A percentile compares a stretch with the other conserved stretches of the same genome.
Conservation (phyloP, 164 flowering plant genomes). For the Brasenia schreberi region DNA sequence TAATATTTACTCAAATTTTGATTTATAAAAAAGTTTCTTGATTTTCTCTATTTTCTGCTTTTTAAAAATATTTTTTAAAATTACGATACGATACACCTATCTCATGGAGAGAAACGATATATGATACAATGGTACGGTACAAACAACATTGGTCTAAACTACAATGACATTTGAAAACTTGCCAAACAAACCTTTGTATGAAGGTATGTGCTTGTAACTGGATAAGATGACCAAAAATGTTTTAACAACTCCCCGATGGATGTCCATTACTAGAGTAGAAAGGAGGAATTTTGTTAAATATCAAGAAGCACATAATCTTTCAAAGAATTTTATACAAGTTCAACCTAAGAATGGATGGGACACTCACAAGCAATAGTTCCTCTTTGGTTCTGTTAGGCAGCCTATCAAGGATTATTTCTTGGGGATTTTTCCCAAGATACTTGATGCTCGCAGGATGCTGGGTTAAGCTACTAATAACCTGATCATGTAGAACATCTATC, state of each 20-base stretch:
- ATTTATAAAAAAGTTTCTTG: no score
- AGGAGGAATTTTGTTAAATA: background rate
- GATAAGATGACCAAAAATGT: conserved; percentile 99
- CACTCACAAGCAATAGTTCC: conserved; percentile 70
- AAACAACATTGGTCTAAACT: no score
- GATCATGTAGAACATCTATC: conserved; percentile 1
- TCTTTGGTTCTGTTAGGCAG: conserved; percentile 62
- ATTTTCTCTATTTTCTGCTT: no score
- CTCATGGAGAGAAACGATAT: no score
- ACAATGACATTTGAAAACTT: no score
- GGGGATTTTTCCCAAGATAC: conserved; percentile 60
- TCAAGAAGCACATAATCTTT: background rate
- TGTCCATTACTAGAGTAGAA: conserved; percentile 68
- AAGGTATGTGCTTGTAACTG: conserved; percentile 65
- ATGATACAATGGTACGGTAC: no score
- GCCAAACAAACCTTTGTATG: conserved; percentile 31
- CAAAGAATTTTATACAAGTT: background rate
- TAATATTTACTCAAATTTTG: no score
- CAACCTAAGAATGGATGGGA: no score
- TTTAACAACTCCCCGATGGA: conserved; percentile 74
- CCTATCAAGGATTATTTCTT: conserved; percentile 61
- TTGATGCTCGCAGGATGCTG: conserved; percentile 70
- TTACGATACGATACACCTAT: no score
- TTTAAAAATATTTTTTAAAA: no score
- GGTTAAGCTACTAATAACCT: conserved; percentile 75